Percentiles rank a stretch among this genome's conserved stretches.
These are phyloP conservation scores for Diophrys appendiculata DNA, from an alignment of 73 alveolate genomes.

Conservation along the genomic window DNA sequence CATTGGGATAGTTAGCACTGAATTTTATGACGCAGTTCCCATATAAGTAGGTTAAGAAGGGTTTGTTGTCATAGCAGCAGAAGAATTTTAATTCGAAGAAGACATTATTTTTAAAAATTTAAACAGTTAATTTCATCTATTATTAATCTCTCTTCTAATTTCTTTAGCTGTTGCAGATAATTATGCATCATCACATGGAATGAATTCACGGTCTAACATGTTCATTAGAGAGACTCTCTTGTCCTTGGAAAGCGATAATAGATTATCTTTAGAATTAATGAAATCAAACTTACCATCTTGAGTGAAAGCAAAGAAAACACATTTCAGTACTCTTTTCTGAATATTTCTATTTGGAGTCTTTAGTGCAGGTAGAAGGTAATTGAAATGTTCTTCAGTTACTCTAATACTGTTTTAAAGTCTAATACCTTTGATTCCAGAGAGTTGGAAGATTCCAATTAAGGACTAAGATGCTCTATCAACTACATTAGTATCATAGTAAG, in stretches of 20 bases:
- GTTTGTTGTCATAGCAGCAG: too few relatives aligned
- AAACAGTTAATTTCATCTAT: too few relatives aligned
- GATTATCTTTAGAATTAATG: slow-evolving; percentile 14
- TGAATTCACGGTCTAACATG: slow-evolving; percentile 5
- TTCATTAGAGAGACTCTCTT: slow-evolving; percentile 13
- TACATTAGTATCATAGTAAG: slow-evolving; percentile 33
- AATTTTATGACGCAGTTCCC: too few relatives aligned
- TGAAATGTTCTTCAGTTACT: slow-evolving; percentile 37
- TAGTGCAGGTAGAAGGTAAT: slow-evolving; percentile 37
- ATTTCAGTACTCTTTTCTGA: slow-evolving; percentile 47
- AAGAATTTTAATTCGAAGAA: not conserved
- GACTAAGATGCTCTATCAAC: slow-evolving; percentile 65
- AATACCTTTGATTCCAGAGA: slow-evolving; percentile 35
- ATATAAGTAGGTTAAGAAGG: not conserved
- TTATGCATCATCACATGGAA: slow-evolving; percentile 39
- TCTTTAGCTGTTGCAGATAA: slow-evolving; percentile 47
- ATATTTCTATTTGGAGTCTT: slow-evolving; percentile 46
- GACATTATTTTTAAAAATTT: not conserved
- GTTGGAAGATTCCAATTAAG: slow-evolving; percentile 53
- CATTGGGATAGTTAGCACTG: too few relatives aligned
- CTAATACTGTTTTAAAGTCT: slow-evolving; percentile 40
- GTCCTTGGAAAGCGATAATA: slow-evolving; percentile 26
- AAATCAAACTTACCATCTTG: slow-evolving; percentile 17
- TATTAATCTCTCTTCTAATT: not conserved
- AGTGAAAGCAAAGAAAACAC: slow-evolving; percentile 61